A percentile compares a stretch with the other conserved stretches of the same genome.
Conservation (phyloP, 1,139 yeast genomes). For the Protomyces inundatus region DNA sequence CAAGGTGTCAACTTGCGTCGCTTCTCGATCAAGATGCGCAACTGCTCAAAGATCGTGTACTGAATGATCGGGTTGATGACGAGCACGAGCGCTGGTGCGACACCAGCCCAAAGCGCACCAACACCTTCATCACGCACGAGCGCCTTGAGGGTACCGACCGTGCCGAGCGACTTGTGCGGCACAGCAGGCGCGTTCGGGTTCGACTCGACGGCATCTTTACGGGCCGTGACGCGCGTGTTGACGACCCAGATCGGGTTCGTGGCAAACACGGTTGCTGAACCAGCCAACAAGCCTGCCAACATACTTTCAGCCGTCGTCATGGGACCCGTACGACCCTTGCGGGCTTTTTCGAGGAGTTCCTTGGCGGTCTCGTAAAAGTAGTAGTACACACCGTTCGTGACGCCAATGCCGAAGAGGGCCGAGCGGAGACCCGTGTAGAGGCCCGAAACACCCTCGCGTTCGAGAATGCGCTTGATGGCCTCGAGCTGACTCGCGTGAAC, state of each 20-base stretch:
- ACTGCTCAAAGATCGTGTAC: conserved; percentile 84
- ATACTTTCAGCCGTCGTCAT: conserved; percentile 64
- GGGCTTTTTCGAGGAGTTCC: conserved; percentile 48
- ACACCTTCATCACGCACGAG: conserved; percentile 70
- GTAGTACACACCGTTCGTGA: conserved; percentile 83
- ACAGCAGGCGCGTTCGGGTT: conserved; percentile 25
- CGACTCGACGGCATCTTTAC: conserved; percentile 20
- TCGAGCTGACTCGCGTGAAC: conserved; percentile 35
- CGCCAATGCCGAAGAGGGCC: conserved; percentile 77
- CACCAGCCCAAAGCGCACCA: conserved; percentile 63
- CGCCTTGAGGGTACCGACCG: conserved; percentile 53
- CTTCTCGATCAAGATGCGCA: conserved; percentile 60
- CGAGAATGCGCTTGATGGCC: conserved; percentile 48
- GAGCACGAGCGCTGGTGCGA: conserved; percentile 74
- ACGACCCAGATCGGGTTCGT: conserved; percentile 85
- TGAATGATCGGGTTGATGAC: conserved; percentile 87
- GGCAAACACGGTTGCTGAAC: conserved; percentile 73
- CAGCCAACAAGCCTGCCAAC: conserved; percentile 77
- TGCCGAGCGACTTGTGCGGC: conserved; percentile 36
- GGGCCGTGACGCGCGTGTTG: conserved; percentile 33
- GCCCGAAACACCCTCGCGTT: conserved; percentile 63
- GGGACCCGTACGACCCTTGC: conserved; percentile 30
- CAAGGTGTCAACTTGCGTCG: conserved; percentile 47
- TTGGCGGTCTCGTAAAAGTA: conserved; percentile 77
- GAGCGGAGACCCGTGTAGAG: conserved; percentile 82